Evolutionary conservation across 139 green algal genomes (phyloP), one percentile per base, ranked within the genome.

Genomic region (Cymbomonas tetramitiformis): DNA sequence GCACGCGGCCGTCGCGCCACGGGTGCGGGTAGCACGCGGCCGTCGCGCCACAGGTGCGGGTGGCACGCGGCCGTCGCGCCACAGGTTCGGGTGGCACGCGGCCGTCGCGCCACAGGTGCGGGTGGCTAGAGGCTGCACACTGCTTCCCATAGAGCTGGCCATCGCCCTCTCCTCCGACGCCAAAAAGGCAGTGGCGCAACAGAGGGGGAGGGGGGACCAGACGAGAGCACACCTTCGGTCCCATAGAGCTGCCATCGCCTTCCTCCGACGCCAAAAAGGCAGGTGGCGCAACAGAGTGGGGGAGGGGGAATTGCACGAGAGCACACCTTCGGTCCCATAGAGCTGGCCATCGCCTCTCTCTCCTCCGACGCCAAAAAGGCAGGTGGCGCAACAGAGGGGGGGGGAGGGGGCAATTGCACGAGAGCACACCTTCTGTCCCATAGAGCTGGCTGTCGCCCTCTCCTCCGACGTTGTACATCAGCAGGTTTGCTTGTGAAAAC

Each of bases 221-320:
- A n/a, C 32, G 30, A 25, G 21, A 60, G 40, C 52, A 3, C 9
- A 18, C 18, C 18, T 25, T 60, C 52, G 12, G 30, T 40, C 8
- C 52, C 52, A 38, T 60, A 60, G 38, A 60, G 8, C 4, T 60
- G 38, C 24, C 12, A n/a, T n/a, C n/a, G n/a, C n/a, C n/a, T n/a
- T 46, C 28, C 50, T n/a, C 8, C 46, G 10, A 23, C 15, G 15
- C 38, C 12, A 29, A 19, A 2, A 58, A 36, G 8, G 52, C 52
- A 24, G n/a, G 28, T 7, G 41, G 7, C 23, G 41, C 41, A 23
- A 50, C 41, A 5, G 41, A 23, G 6, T 31, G 7, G 41, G 41
- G 23, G 5, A 50, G 23, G 41, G 41, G 23, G 41, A 49, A 31
- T 2, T 36, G 52, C 12, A 28, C 21, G 2, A 32, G 3, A 60